These are phyloP conservation scores for Mortierella sp. DNA, from an alignment of 371 early-diverging fungal genomes.

Conservation along the genomic window DNA sequence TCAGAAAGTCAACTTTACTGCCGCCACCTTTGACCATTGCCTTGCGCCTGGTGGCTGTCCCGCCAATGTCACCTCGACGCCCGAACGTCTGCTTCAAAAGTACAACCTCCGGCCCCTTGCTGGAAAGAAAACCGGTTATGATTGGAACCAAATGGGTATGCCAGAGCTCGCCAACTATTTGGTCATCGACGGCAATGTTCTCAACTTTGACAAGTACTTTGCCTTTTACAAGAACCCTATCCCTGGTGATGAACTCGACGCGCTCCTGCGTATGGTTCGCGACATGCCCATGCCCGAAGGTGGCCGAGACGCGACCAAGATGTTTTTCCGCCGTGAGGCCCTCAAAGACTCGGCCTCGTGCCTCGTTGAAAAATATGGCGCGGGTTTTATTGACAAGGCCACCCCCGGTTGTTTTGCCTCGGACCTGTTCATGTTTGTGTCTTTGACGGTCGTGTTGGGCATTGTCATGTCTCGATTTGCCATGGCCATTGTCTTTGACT, in stretches of 20 bases:
- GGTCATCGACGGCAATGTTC: conserved; percentile 82
- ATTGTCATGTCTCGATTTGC: conserved; percentile 82
- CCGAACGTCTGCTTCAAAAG: neutral
- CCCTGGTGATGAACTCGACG: conserved; percentile 68
- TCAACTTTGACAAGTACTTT: conserved; percentile 80
- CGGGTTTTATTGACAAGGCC: conserved; percentile 85
- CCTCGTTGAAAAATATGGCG: conserved; percentile 69
- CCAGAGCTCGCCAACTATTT: conserved; percentile 64
- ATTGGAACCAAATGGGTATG: conserved; percentile 73
- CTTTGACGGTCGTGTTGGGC: conserved; percentile 75
- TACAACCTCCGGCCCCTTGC: conserved; percentile 3
- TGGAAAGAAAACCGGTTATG: conserved; percentile 68
- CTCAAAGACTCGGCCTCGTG: conserved; percentile 68
- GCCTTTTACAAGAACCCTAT: conserved; percentile 56
- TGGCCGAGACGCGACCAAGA: conserved; percentile 76
- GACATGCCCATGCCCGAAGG: conserved; percentile 53
- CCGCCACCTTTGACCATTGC: conserved; percentile 54
- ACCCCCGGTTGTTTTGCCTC: conserved; percentile 92
- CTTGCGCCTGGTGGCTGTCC: conserved; percentile 41
- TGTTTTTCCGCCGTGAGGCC: conserved; percentile 67
- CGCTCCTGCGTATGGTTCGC: conserved; percentile 65
- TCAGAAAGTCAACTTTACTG: conserved; percentile 13
- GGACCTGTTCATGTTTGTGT: conserved; percentile 75
- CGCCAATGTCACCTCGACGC: conserved; percentile 18
- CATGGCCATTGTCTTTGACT: conserved; percentile 89